Base-by-base conservation (phyloP, 192 early-diverging fungal genomes). In the Podila clonocystis region DNA sequence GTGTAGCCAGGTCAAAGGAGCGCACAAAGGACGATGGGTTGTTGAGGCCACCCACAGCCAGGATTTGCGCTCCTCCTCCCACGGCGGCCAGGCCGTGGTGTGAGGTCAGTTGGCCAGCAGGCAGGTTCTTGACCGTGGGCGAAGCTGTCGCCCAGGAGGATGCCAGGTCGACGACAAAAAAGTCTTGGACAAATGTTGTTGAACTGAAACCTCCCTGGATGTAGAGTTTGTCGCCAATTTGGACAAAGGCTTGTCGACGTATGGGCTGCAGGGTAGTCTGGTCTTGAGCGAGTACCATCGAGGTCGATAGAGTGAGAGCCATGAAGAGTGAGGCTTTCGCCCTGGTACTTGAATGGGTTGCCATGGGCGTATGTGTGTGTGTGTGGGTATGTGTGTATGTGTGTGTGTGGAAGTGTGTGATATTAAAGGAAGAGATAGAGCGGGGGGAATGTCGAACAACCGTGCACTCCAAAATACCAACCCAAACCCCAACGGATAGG, bases 171-270 rank as follows among this genome's bases (percentile, higher is more conserved):
- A 80, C 29, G 3, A 38, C 33, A 5, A 33, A 28, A 22, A 72
- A 50, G n/a, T 72, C 69, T 22, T 62, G 26, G 0, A 41, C 70
- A 52, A 34, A 72, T 8, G 38, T 50, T 2, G 3, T 30, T 4
- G 45, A 1, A 9, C 20, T 45, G 48, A 58, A 72, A 15, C 76
- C 76, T 17, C 76, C 76, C 57, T 80, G 70, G 33, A 80, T 72
- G 50, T 64, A 80, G 29, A 80, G 38, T 22, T 34, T 59, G 31
- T 57, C 26, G 26, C 55, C 60, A 38, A 28, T 22, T 29, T 67
- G 57, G 5, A 48, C 65, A 63, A 29, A 80, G 50, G 48, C 65
- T 13, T 68, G 9, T 24, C 76, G 36, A 48, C 76, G 69, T 9
- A 63, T 26, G 50, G 63, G 45, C 5, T 58, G 22, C 3, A 64